phyloP scores from a whole-genome alignment of 306 rosid species.

The Sphenostylis stenocarpa region DNA sequence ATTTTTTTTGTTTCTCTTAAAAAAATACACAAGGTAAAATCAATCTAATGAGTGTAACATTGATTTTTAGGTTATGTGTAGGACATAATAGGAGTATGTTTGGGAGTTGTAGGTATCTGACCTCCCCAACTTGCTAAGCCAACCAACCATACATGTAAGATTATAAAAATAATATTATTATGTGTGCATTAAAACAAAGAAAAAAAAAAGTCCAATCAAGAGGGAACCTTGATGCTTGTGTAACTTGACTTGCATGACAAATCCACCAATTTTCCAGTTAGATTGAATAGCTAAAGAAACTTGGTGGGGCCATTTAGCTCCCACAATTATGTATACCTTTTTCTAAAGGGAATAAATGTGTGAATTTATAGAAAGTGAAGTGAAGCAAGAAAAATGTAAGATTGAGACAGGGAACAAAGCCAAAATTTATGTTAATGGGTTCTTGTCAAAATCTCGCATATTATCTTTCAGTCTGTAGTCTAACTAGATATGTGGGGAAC shows the following conservation, averaged over 20 bases:
- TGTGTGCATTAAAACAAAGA: constrained; percentile 2
- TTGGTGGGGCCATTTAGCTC: constrained; percentile 46
- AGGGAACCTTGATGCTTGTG: constrained; percentile 49
- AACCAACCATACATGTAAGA: neutral
- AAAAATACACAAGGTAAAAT: neutral
- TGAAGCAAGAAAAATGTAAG: constrained; percentile 53
- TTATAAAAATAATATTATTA: constrained; percentile 9
- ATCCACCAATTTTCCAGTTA: constrained; percentile 47
- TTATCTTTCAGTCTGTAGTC: constrained; percentile 66
- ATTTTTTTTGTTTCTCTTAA: neutral
- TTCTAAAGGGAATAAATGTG: constrained; percentile 74
- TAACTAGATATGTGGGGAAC: constrained; percentile 66
- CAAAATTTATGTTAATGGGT: constrained; percentile 70
- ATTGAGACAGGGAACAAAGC: constrained; percentile 78
- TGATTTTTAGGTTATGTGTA: too few species aligned
- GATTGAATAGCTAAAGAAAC: constrained; percentile 50
- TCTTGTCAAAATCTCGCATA: constrained; percentile 88
- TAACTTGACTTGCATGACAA: constrained; percentile 51
- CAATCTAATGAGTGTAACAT: neutral
- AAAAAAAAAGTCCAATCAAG: constrained; percentile 46
- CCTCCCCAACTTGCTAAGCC: constrained; percentile 31
- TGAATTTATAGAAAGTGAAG: constrained; percentile 69
- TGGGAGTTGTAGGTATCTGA: neutral
- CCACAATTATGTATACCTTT: constrained; percentile 62
- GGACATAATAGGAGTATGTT: neutral